Conservation (phyloP, 1,284 basidiomycete species). For the Wolfiporia cocos region DNA sequence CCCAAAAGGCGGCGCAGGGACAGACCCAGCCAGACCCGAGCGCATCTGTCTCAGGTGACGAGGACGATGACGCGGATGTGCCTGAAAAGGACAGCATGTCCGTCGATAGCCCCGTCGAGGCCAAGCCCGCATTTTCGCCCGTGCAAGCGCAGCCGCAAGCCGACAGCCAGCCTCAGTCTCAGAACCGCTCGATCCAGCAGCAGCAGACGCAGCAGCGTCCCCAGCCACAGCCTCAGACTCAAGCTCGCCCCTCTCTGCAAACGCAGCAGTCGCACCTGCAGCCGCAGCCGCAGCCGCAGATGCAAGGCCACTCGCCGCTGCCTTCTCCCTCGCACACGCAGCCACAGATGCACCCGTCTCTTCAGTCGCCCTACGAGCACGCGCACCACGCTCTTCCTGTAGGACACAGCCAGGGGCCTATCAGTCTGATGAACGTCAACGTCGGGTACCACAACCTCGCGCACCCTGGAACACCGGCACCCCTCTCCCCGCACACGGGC, state of each 20-base stretch:
- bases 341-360: constrained; percentile 14
- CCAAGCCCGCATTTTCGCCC: constrained; percentile 7
- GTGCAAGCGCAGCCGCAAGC: constrained; percentile 5
- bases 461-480: constrained; percentile 21
- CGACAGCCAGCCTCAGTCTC: constrained; percentile 9
- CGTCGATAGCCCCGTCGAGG: constrained; percentile 18
- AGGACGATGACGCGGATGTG: constrained; percentile 30
- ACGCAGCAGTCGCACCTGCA: constrained; percentile 1
- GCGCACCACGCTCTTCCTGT: constrained; percentile 14
- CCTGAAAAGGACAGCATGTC: constrained; percentile 24
- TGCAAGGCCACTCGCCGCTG: constrained; percentile 11
- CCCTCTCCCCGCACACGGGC: constrained; percentile 18
- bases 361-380: constrained; percentile 15
- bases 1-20: constrained; percentile 52
- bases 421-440: constrained; percentile 22
- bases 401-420: constrained; percentile 17
- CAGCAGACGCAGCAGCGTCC: constrained; percentile 14
- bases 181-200: constrained; percentile 3
- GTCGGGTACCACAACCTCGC: constrained; percentile 24
- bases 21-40: constrained; percentile 24
- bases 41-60: constrained; percentile 23
- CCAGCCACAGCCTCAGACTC: constrained; percentile 9
- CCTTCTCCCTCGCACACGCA: constrained; percentile 13
- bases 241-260: too few species aligned
- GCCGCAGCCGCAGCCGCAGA: background rate